Evolutionary conservation across 1,284 basidiomycete genomes (phyloP).

Genomic region (Fomitopsis palustris): DNA sequence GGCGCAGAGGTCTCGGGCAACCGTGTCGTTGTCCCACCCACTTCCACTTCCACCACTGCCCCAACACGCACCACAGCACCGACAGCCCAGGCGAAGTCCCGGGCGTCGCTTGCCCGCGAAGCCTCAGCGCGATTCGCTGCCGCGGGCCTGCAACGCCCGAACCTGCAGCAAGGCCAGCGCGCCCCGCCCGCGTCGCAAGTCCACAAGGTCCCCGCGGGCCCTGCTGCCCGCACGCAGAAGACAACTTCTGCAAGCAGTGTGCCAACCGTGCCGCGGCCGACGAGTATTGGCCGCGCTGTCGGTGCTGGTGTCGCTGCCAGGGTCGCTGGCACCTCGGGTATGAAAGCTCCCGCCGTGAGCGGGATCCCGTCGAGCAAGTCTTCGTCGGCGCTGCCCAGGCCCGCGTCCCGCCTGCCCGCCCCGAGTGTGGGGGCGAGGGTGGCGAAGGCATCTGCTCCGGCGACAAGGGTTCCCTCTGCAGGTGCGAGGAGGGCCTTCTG

Average conservation of each 20-base stretch:
- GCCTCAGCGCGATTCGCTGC: slow-evolving; percentile 13
- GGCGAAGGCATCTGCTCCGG: background rate
- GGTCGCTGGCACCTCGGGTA: background rate
- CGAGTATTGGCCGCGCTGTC: background rate
- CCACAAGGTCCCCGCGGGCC: background rate
- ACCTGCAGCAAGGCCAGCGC: slow-evolving; percentile 7
- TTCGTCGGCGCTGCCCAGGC: slow-evolving; percentile 17
- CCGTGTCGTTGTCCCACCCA: background rate
- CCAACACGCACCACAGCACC: background rate
- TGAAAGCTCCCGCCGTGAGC: slow-evolving; percentile 1
- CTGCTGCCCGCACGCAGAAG: slow-evolving; percentile 7
- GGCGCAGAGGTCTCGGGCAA: background rate
- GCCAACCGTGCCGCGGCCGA: background rate
- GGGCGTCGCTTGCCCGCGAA: background rate
- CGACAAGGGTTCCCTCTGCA: background rate
- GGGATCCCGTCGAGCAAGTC: background rate
- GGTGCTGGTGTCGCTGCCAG: background rate
- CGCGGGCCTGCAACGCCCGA: slow-evolving; percentile 19
- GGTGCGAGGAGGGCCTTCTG: background rate
- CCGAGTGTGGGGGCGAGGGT: background rate
- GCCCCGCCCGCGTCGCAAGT: background rate
- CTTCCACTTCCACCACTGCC: background rate
- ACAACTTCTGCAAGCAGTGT: slow-evolving; percentile 2
- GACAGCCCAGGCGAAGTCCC: background rate
- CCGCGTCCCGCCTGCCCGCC: slow-evolving; percentile 17